These are phyloP conservation scores for Colletotrichum chlorophyti DNA, from an alignment of 2,329 filamentous ascomycete species.

Conservation along the genomic window DNA sequence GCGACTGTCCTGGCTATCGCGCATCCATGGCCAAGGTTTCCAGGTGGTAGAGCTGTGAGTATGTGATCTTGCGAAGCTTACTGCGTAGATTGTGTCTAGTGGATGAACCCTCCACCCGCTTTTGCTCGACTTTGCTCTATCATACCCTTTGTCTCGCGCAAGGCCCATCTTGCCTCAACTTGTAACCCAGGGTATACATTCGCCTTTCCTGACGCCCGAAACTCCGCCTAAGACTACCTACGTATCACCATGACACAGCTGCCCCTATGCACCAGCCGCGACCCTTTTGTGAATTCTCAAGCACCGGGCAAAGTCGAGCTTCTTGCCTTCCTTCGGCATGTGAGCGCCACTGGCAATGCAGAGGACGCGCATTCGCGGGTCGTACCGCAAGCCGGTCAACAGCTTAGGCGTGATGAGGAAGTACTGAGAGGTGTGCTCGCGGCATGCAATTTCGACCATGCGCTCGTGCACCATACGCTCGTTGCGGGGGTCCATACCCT, in stretches of 20 bases:
- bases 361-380: conserved; percentile 88
- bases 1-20: too few relatives aligned
- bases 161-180: background rate
- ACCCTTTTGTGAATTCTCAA: conserved; percentile 50
- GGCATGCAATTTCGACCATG: conserved; percentile 97
- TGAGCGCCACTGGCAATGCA: conserved; percentile 91
- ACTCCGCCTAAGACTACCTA: background rate
- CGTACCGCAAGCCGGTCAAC: conserved; percentile 83
- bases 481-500: conserved; percentile 98
- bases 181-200: background rate
- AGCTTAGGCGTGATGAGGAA: conserved; percentile 98
- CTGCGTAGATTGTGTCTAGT: too few relatives aligned
- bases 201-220: background rate
- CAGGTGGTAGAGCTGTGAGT: too few relatives aligned
- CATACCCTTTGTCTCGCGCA: background rate
- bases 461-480: conserved; percentile 98
- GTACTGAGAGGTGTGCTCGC: conserved; percentile 81
- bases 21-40: too few relatives aligned
- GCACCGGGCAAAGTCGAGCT: conserved; percentile 56
- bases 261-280: conserved; percentile 39
- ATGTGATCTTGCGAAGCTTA: too few relatives aligned
- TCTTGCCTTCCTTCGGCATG: conserved; percentile 62
- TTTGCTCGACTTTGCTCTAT: too few relatives aligned
- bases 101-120: too few relatives aligned
- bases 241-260: background rate